phyloP scores from a whole-genome alignment of 129 eudicot species.

The Silybum marianum region DNA sequence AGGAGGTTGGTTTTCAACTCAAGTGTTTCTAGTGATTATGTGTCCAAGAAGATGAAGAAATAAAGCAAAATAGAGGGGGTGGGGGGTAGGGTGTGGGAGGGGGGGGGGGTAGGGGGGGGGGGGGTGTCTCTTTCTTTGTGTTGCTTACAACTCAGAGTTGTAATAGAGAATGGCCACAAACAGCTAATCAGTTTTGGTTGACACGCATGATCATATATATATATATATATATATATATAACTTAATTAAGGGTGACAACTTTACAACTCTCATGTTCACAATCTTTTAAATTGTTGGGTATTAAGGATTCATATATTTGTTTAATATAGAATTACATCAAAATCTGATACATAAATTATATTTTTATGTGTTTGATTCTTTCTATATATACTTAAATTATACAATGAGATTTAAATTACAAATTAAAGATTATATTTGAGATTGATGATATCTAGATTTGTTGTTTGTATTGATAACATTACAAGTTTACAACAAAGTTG shows the following conservation, averaged over 20 bases:
- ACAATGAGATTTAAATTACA: not conserved
- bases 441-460: not conserved
- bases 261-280: constrained; percentile 35
- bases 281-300: constrained; percentile 17
- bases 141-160: constrained; percentile 47
- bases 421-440: not conserved
- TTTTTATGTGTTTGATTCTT: not conserved
- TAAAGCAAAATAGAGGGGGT: constrained; percentile 12
- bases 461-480: no score
- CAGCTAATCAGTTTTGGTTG: constrained; percentile 45
- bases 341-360: not conserved
- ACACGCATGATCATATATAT: constrained; percentile 32
- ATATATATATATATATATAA: not conserved
- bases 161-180: constrained; percentile 33
- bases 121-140: constrained; percentile 33
- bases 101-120: not conserved
- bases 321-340: not conserved
- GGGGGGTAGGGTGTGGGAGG: not conserved
- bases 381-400: not conserved
- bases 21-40: constrained; percentile 35
- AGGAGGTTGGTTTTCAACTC: constrained; percentile 18
- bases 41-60: constrained; percentile 28
- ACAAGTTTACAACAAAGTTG: no score
- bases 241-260: constrained; percentile 33
- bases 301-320: constrained; percentile 12